Base-by-base conservation (phyloP, 192 early-diverging fungal species). In the Linnemannia elongata region DNA sequence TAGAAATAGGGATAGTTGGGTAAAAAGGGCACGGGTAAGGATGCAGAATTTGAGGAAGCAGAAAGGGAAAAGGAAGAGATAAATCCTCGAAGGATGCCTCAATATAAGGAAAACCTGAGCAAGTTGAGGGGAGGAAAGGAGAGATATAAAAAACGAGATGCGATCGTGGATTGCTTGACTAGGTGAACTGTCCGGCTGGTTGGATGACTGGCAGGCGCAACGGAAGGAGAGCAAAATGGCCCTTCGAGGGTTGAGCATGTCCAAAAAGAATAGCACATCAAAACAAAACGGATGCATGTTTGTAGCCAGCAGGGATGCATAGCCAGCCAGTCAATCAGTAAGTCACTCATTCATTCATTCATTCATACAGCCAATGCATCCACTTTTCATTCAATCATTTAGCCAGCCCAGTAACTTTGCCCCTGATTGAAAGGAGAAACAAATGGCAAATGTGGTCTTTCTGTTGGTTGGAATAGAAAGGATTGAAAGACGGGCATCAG, bases 51-150 rank as follows among this genome's bases (percentile, higher is more conserved):
- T 27, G 30, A 22, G 27, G 68, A 77, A 45, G 60, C 39, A 39
- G 36, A 45, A 77, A 60, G 60, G 60, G 60, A 45, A 76, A 76
- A 57, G 49, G 57, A 63, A n/a, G 27, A 60, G 27, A 76, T 42
- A 35, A 38, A 24, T 45, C 35, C 74, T 52, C 45, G 45, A 41
- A 30, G 36, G 12, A 44, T 7, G 60, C 27, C 30, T 27, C 30
- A 66, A 66, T 66, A 35, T 66, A 66, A n/a, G 60, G 30, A 30
- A 63, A 66, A 6, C 60, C 55, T 6, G n/a, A 39, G 39, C 24
- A n/a, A 33, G 39, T 39, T 6, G 38, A 39, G 38, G 38, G 39
- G 38, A n/a, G n/a, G 6, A 24, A 63, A 35, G 38, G 35, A 24
- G n/a, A 12, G 60, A 66, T 20, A 52, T 5, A 52, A 52, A 66